These are phyloP conservation scores for Nakazawaea sp. DNA, from an alignment of 805 yeast genomes.

Conservation along the genomic window DNA sequence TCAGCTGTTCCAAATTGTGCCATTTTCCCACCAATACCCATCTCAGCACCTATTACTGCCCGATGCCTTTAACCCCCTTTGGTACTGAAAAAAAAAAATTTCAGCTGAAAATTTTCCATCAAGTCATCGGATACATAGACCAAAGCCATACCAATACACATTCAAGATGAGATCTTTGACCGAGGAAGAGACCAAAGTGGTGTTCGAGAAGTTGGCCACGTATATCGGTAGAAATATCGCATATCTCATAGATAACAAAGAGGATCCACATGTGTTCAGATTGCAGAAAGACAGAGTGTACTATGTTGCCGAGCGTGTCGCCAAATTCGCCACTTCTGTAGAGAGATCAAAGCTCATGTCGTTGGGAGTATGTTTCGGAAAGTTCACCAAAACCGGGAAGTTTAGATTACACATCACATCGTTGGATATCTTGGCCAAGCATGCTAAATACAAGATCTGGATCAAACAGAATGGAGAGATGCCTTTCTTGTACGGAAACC, in stretches of 20 bases:
- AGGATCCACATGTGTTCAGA: conserved; percentile 90
- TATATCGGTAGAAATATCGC: conserved; percentile 96
- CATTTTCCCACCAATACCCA: too few relatives aligned
- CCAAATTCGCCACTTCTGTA: conserved; percentile 84
- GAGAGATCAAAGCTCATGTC: conserved; percentile 90
- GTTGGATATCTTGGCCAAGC: conserved; percentile 70
- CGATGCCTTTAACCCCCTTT: too few relatives aligned
- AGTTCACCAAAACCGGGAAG: conserved; percentile 96
- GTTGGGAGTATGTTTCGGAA: conserved; percentile 88
- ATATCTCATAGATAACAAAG: conserved; percentile 73
- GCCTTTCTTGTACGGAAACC: conserved; percentile 97
- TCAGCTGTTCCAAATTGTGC: too few relatives aligned
- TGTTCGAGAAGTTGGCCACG: conserved; percentile 92
- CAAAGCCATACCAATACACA: neutral
- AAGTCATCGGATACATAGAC: neutral
- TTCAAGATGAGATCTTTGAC: conserved; percentile 81
- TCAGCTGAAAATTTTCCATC: conserved; percentile 2
- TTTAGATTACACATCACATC: conserved; percentile 94
- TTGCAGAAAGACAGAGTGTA: conserved; percentile 95
- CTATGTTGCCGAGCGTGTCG: conserved; percentile 77
- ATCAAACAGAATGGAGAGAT: conserved; percentile 95
- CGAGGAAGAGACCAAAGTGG: conserved; percentile 94
- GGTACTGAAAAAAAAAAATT: too few relatives aligned
- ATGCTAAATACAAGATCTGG: conserved; percentile 94
- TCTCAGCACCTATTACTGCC: too few relatives aligned